Conservation (phyloP, 805 yeast genomes). For the Candida chauliodis region DNA sequence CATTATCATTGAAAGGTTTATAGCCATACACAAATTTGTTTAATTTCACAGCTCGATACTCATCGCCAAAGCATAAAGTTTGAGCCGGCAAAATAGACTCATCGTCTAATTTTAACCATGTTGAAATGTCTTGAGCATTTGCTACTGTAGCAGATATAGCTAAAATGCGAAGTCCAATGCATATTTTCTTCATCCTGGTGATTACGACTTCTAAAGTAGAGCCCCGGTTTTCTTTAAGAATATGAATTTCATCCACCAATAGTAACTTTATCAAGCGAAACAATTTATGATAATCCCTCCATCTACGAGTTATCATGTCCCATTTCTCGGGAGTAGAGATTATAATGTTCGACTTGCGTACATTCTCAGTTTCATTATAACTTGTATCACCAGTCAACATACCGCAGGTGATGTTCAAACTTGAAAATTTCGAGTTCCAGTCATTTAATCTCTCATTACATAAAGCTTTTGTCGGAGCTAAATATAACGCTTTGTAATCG, state of each 20-base stretch:
- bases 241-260: slow-evolving; percentile 26
- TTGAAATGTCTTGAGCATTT: slow-evolving; percentile 45
- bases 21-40: slow-evolving; percentile 43
- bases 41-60: slow-evolving; percentile 44
- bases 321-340: slow-evolving; percentile 63
- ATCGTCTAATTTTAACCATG: slow-evolving; percentile 12
- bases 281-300: slow-evolving; percentile 38
- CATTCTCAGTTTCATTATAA: slow-evolving; percentile 40
- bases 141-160: slow-evolving; percentile 49
- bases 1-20: slow-evolving; percentile 34
- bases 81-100: slow-evolving; percentile 21
- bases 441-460: slow-evolving; percentile 47
- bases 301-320: slow-evolving; percentile 53
- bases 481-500: slow-evolving; percentile 39
- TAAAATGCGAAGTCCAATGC: slow-evolving; percentile 12
- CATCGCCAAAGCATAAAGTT: slow-evolving; percentile 43
- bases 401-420: slow-evolving; percentile 42
- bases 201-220: slow-evolving; percentile 23
- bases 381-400: slow-evolving; percentile 55
- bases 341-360: slow-evolving; percentile 47
- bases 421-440: slow-evolving; percentile 42
- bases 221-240: slow-evolving; percentile 25
- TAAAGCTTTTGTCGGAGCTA: slow-evolving; percentile 60
- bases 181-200: slow-evolving; percentile 14
- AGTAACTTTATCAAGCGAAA: slow-evolving; percentile 14